Evolutionary conservation across 148 eudicot species (phyloP), one percentile per base, ranked within the genome.

Genomic region (Rhododendron ferrugineum): DNA sequence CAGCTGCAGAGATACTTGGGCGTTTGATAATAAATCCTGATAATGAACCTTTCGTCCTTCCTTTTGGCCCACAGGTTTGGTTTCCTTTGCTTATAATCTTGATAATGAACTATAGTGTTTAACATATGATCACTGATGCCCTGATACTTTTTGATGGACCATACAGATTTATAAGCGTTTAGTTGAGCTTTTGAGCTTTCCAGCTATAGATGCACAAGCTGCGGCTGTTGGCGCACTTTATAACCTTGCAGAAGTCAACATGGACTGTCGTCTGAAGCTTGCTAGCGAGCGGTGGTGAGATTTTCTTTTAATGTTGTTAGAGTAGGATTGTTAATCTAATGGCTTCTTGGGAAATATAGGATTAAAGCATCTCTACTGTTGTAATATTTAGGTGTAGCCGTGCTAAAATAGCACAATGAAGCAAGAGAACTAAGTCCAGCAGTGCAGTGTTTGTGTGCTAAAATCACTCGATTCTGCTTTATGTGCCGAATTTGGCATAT

Each of bases 191-290:
- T 90, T 96, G 85, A 91, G 95, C 90, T 88, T 91, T 37, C 93
- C 97, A 83, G 94, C 92, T 78, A 86, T 77, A 50, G 98, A 96
- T 83, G 93, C 98, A 54, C 99, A 95, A 89, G 96, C 96, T 42
- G 98, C 98, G 54, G 98, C 99, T 85, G 92, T 95, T 76, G 98
- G 98, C 23, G 99, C 97, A 79, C 91, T 96, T 44, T 96, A 94
- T 91, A 92, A 93, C 89, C 94, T 96, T 85, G 96, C 93, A 56
- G 99, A 96, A 89, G 92, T 96, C 44, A 96, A 95, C 82, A 95
- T 94, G 97, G 97, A 96, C 78, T 93, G 98, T 86, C 92, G 99
- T 75, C 81, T 94, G 86, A 96, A 94, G 88, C 94, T 96, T 64
- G 99, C 95, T 44, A 91, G 90, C 62, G 99, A 96, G 81, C 89